Evolutionary conservation across 2,329 filamentous ascomycete species (phyloP).

Genomic region (Fusarium tjaetaba): DNA sequence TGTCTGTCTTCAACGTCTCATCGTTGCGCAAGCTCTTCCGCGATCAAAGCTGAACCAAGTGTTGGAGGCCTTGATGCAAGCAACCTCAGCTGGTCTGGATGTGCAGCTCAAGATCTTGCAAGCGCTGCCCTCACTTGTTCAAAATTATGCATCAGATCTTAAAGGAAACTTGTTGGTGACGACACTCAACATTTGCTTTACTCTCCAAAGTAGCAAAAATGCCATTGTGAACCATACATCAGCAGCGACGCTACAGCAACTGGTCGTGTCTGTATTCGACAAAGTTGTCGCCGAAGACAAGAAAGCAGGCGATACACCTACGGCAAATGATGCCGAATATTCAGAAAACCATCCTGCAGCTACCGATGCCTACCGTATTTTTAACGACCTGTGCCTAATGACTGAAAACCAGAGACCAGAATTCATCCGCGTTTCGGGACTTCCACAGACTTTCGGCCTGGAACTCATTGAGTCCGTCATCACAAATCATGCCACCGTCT

Average conservation of each 20-base stretch:
- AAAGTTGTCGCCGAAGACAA: constrained; percentile 85
- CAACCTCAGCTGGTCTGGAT: constrained; percentile 82
- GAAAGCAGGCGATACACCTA: constrained; percentile 60
- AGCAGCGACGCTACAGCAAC: constrained; percentile 93
- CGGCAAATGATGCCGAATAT: constrained; percentile 69
- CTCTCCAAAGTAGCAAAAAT: constrained; percentile 90
- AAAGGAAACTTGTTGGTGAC: constrained; percentile 83
- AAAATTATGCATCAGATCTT: constrained; percentile 87
- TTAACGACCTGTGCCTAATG: constrained; percentile 89
- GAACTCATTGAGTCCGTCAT: constrained; percentile 93
- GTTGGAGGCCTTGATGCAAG: constrained; percentile 87
- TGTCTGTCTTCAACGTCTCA: constrained; percentile 87
- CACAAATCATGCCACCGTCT: constrained; percentile 83
- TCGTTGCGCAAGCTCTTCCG: constrained; percentile 83
- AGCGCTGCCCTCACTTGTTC: constrained; percentile 85
- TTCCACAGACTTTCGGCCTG: constrained; percentile 85
- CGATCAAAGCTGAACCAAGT: constrained; percentile 84
- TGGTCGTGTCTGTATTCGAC: constrained; percentile 92
- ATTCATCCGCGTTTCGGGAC: constrained; percentile 80
- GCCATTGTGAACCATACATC: constrained; percentile 95
- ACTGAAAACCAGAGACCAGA: constrained; percentile 85
- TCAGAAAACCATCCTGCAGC: constrained; percentile 78
- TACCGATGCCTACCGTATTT: constrained; percentile 85
- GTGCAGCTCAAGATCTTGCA: constrained; percentile 97
- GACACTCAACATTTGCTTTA: constrained; percentile 89